Evolutionary conservation across 2,329 filamentous ascomycete species (phyloP), one percentile per base, ranked within the genome.

Genomic region (Xylaria sp.): DNA sequence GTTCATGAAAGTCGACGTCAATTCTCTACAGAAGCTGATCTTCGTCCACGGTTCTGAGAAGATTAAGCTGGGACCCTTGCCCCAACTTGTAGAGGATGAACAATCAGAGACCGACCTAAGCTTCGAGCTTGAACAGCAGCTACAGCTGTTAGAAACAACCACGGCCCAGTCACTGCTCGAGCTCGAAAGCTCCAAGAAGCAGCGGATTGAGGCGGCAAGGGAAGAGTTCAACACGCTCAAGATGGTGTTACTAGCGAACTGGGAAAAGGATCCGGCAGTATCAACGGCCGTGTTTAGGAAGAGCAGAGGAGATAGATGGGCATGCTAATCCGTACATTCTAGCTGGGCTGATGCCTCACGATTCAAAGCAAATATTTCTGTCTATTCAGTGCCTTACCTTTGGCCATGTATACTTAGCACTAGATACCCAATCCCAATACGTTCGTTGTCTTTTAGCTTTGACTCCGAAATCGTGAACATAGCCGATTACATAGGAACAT

Each of bases 271-370:
- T 51, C 77, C 76, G 30, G 57, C 58, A 17, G 64, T 79, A 21
- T 75, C 75, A 30, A 78, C 77, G n/a, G 77, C 75, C 8, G 71
- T 77, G 17, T 79, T 79, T 60, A 74, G 36, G 64, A 68, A 77
- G 66, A 71, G 48, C 51, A 61, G 64, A 61, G 68, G 67, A 45
- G 73, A 71, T 48, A 71, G 66, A 61, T 72, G 70, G 71, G 50
- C 63, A 11, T 73, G 68, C 45, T 74, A 63, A 65, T 68, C 67
- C 65, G 55, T 56, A 48, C 63, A 58, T n/a, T 11, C 50, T 27
- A n/a, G 14, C 47, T 14, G 27, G 39, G 45, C 2, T 12, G n/a
- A 60, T 53, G 3, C 36, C 30, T n/a, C 36, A 7, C 39, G 3
- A 54, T 19, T 32, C 58, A 8, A 51, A 42, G 36, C 27, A 4